A percentile compares a stretch with the other conserved stretches of the same genome.
These are phyloP conservation scores for Cadophora luteo-olivacea DNA, from an alignment of 2,329 filamentous ascomycete species.

Conservation along the genomic window DNA sequence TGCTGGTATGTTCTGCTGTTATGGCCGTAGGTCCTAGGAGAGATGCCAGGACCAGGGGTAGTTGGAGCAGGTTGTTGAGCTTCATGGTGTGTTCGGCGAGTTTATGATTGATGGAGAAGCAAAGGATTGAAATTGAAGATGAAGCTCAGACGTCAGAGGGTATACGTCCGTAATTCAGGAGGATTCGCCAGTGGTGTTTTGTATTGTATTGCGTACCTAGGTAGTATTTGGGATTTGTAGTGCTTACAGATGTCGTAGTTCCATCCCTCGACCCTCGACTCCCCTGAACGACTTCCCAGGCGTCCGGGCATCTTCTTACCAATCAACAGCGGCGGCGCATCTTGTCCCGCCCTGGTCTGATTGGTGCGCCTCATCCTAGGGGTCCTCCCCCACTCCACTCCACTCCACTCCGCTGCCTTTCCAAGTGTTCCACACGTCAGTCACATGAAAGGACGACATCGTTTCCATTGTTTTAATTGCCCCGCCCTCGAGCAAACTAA, in stretches of 20 bases:
- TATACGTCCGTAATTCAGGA: background rate
- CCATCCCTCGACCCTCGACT: background rate
- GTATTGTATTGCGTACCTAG: background rate
- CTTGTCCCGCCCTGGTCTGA: background rate
- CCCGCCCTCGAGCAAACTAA: background rate
- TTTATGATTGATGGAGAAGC: constrained; percentile 7
- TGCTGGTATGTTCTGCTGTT: constrained; percentile 85
- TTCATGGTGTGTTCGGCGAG: constrained; percentile 52
- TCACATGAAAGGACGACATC: constrained; percentile 20
- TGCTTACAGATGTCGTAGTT: constrained; percentile 5
- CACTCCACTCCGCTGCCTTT: too few relatives aligned
- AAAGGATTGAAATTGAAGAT: background rate
- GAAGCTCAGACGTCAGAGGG: background rate
- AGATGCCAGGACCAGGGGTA: constrained; percentile 54
- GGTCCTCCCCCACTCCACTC: background rate
- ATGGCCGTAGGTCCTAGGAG: constrained; percentile 51
- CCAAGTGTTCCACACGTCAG: too few relatives aligned
- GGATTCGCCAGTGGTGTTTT: background rate
- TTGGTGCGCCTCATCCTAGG: constrained; percentile 5
- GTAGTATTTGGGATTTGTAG: background rate
- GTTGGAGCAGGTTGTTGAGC: constrained; percentile 48
- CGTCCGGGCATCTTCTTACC: constrained; percentile 18
- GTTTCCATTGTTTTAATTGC: constrained; percentile 5
- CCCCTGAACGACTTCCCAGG: background rate
- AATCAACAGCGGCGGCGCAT: background rate